Evolutionary conservation across 352 stramenopile genomes (phyloP).

Genomic region (Phytophthora constricta): DNA sequence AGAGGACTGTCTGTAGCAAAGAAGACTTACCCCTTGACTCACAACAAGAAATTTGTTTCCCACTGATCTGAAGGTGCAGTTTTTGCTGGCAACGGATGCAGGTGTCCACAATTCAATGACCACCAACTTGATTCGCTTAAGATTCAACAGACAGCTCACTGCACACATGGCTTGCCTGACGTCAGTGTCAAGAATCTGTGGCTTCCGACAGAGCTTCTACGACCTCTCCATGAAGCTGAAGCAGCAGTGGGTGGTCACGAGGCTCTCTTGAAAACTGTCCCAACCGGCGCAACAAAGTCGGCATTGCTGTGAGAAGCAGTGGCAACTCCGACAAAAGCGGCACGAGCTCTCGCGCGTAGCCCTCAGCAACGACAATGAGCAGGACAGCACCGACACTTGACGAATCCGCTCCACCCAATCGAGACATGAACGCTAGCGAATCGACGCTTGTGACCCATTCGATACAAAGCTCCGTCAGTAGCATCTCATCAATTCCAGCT

Average conservation of each 20-base stretch:
- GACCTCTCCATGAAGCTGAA: slow-evolving; percentile 21
- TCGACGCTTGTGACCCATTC: slow-evolving; percentile 13
- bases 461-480: slow-evolving; percentile 29
- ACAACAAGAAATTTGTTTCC: too few species aligned
- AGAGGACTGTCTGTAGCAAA: too few species aligned
- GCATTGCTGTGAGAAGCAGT: slow-evolving; percentile 4
- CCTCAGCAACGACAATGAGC: slow-evolving; percentile 10
- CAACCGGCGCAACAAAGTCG: slow-evolving; percentile 21
- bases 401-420: background rate
- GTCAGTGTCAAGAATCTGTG: slow-evolving; percentile 1
- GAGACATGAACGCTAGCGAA: background rate
- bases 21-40: too few species aligned
- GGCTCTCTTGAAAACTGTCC: slow-evolving; percentile 8
- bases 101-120: too few species aligned
- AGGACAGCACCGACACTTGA: slow-evolving; percentile 4
- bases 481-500: background rate
- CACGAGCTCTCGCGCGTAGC: slow-evolving; percentile 28
- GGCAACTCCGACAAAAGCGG: slow-evolving; percentile 29
- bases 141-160: too few species aligned
- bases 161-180: too few species aligned
- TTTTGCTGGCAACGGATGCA: too few species aligned
- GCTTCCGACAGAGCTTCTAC: slow-evolving; percentile 3
- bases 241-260: slow-evolving; percentile 9
- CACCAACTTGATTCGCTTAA: too few species aligned
- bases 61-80: too few species aligned